Base-by-base conservation (phyloP, 768 basidiomycete genomes). In the Hebeloma cylindrosporum region DNA sequence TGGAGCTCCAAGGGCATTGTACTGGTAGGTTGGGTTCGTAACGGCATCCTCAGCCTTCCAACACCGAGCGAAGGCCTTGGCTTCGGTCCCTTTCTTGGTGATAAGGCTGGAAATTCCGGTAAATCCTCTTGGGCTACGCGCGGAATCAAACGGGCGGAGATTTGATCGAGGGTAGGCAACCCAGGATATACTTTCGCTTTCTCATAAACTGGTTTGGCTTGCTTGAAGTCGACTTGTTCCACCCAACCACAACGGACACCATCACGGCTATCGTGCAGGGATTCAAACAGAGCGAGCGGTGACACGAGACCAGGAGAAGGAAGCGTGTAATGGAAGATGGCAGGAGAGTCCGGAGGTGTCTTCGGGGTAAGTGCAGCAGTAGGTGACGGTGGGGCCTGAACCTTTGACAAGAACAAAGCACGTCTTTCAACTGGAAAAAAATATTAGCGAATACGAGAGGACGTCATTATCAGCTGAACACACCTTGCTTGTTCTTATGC, bases 401-500 rank as follows among this genome's bases (percentile, higher is more conserved):
- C 67, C 64, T 83, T 90, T 47, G 82, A 84, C 20, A 90, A 67
- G 68, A 91, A 90, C 46, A 77, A 71, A 3, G 85, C 82, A 21
- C 88, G 83, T 41, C 89, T 77, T 62, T 86, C 84, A 54, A 76
- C 85, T 88, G 56, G n/a, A 48, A 27, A 17, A 30, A 27, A 40
- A 20, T 20, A 32, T 14, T 25, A 28, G 18, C 49, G 20, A 33
- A 43, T 44, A 45, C 7, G 14, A 49, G 26, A 31, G 35, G 30
- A 43, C 31, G 21, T 22, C n/a, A 9, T 30, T 11, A 20, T 16
- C 11, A 22, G 51, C 22, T 40, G 6, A 20, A 72, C 77, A 54
- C 61, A 90, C 89, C 69, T 65, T 88, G 84, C 69, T 84, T 88
- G 59, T 74, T 78, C 67, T 73, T 79, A 65, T 88, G 86, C 39